Base-by-base conservation (phyloP, 805 yeast genomes). In the Candida loeiensis region DNA sequence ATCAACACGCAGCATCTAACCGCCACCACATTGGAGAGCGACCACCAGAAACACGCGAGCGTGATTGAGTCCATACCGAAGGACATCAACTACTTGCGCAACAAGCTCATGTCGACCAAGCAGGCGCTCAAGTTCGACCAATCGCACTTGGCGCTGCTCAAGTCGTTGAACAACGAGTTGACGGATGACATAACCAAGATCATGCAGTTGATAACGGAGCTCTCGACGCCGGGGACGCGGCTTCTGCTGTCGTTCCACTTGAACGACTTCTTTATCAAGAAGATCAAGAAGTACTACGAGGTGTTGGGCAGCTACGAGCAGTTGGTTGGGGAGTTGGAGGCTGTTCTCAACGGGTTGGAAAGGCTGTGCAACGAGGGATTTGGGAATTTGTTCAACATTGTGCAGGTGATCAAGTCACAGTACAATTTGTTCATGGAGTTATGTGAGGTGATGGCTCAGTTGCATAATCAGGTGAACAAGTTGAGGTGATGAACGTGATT, bases 1-100 rank as follows among this genome's bases (percentile, higher is more conserved):
- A 82, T 85, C 36, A 84, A 81, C 53, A 76, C 76, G 25, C 95
- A 85, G 61, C 84, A 83, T 31, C 73, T 79, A 36, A 80, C 83
- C 38, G 82, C 89, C 2, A 84, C 83, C 37, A 79, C 78, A 20
- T 63, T 85, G 45, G 76, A 80, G 47, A 73, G 79, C 5, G 84
- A 80, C 47, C 69, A 74, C 43, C 62, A 60, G n/a, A 78, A 77
- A 27, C 95, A 85, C 49, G 70, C 73, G 33, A 79, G 74, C 44
- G 66, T 85, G 32, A 76, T 85, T 32, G 76, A 72, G 26, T 79
- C 89, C 39, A 78, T 85, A 39, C 93, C 93, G 4, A 73, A 82
- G 49, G 95, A 85, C 55, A 76, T 82, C 28, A 71, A 71, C 43
- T 85, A 74, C 53, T 60, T 85, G 45, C 76, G 75, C 40, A 77